Evolutionary conservation across 2,329 filamentous ascomycete genomes (phyloP).

Genomic region (Penicillium italicum): DNA sequence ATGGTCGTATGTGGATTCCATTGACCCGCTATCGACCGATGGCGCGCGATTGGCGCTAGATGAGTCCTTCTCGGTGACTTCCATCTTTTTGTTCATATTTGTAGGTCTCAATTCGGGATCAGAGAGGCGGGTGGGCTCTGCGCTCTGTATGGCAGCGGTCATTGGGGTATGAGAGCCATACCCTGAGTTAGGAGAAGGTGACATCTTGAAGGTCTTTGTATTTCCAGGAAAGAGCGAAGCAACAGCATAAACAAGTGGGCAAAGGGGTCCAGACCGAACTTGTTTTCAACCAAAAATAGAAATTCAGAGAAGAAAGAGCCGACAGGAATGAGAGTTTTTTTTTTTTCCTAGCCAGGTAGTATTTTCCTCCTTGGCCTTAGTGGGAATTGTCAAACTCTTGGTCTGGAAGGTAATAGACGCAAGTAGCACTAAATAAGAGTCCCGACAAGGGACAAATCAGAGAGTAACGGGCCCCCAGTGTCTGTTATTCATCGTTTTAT

Average conservation of each 20-base stretch:
- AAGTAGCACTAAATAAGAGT: neutral
- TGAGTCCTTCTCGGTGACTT: slow-evolving; percentile 17
- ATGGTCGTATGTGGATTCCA: slow-evolving; percentile 28
- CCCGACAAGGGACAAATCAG: neutral
- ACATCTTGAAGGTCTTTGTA: slow-evolving; percentile 6
- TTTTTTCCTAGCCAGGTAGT: neutral
- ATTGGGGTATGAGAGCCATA: slow-evolving; percentile 14
- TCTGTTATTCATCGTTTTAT: neutral
- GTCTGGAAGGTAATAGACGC: neutral
- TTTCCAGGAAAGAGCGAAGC: neutral
- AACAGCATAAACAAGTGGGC: neutral
- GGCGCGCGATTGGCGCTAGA: slow-evolving; percentile 16
- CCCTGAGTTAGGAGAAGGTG: slow-evolving; percentile 1
- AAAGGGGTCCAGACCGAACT: neutral
- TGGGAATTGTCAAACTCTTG: neutral
- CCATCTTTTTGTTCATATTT: slow-evolving; percentile 11
- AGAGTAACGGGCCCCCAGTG: neutral
- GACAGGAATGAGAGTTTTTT: neutral
- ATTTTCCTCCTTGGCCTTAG: slow-evolving; percentile 5
- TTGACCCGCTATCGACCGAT: slow-evolving; percentile 24
- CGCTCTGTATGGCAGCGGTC: slow-evolving; percentile 16
- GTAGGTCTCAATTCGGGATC: slow-evolving; percentile 14
- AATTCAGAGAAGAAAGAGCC: neutral
- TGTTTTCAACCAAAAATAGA: neutral
- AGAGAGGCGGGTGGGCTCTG: slow-evolving; percentile 10